Conservation (phyloP, 1,284 basidiomycete species). For the Ganoderma leucocontextum region DNA sequence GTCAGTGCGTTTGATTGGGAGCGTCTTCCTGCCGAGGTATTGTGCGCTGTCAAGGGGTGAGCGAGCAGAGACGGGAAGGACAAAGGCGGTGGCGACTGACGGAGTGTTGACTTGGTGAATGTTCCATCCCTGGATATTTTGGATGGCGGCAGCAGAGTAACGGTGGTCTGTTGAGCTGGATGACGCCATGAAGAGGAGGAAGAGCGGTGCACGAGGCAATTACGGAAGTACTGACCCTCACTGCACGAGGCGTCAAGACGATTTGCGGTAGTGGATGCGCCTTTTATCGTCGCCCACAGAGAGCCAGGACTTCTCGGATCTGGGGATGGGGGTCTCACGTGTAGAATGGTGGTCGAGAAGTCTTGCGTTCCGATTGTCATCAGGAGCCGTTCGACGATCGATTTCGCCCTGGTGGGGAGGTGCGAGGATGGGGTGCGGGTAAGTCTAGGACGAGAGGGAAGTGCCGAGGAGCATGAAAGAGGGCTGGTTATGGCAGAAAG, state of each 20-base stretch:
- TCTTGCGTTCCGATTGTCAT: constrained; percentile 42
- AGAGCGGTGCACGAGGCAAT: constrained; percentile 42
- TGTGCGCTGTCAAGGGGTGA: constrained; percentile 41
- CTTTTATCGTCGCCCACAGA: constrained; percentile 41
- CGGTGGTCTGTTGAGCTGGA: constrained; percentile 44
- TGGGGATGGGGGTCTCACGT: constrained; percentile 42
- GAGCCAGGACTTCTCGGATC: constrained; percentile 33
- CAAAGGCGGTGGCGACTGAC: constrained; percentile 32
- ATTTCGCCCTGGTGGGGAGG: constrained; percentile 30
- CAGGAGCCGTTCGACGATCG: constrained; percentile 40
- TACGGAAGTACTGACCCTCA: constrained; percentile 43
- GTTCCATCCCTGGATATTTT: constrained; percentile 41
- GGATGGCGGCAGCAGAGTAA: constrained; percentile 33
- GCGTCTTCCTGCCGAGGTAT: constrained; percentile 49
- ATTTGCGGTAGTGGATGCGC: constrained; percentile 35
- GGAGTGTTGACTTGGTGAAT: constrained; percentile 43
- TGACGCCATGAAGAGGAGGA: constrained; percentile 45
- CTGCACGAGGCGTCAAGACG: constrained; percentile 42
- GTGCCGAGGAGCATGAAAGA: constrained; percentile 27
- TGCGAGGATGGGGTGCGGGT: constrained; percentile 28
- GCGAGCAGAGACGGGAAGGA: constrained; percentile 9
- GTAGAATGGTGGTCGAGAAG: constrained; percentile 39
- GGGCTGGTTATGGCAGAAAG: constrained; percentile 19
- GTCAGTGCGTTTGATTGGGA: constrained; percentile 65
- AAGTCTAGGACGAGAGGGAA: constrained; percentile 26